Conservation (phyloP, 83 land plant genomes). For the Picea abies region DNA sequence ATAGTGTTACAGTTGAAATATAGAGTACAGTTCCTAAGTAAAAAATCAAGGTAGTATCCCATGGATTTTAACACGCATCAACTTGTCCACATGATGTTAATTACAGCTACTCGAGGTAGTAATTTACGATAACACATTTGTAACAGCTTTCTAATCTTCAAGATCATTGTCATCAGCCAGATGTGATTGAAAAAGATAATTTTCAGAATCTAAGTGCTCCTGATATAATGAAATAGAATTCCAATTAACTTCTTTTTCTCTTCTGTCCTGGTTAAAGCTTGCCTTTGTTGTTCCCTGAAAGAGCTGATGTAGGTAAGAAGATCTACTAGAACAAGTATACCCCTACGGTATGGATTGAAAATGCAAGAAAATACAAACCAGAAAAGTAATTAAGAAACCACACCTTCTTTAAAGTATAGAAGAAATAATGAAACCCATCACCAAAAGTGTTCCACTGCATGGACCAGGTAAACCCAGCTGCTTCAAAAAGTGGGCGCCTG, state of each 20-base stretch:
- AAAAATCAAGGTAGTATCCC: too few relatives aligned
- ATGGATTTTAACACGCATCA: not conserved
- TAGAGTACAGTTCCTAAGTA: too few relatives aligned
- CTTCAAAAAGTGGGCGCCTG: conserved; percentile 80
- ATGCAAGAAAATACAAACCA: not conserved
- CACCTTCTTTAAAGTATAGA: conserved; percentile 85
- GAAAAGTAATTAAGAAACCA: not conserved
- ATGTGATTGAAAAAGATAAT: conserved; percentile 4
- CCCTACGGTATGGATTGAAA: not conserved
- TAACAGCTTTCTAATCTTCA: not conserved
- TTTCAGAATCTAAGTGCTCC: conserved; percentile 18
- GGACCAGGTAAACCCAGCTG: conserved; percentile 78
- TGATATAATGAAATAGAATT: conserved; percentile 5
- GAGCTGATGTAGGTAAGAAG: not conserved
- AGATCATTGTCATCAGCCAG: conserved; percentile 5
- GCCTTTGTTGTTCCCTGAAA: conserved; percentile 8
- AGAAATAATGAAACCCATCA: conserved; percentile 90
- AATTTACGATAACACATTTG: not conserved
- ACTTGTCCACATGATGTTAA: not conserved
- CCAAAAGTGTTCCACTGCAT: conserved; percentile 90
- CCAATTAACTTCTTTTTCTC: not conserved
- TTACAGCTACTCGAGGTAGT: conserved; percentile 1
- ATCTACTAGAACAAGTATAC: not conserved
- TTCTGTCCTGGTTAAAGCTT: not conserved
- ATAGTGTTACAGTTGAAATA: too few relatives aligned